Evolutionary conservation across 2,329 filamentous ascomycete genomes (phyloP).

Genomic region (Aspergillus ochraceoroseus): DNA sequence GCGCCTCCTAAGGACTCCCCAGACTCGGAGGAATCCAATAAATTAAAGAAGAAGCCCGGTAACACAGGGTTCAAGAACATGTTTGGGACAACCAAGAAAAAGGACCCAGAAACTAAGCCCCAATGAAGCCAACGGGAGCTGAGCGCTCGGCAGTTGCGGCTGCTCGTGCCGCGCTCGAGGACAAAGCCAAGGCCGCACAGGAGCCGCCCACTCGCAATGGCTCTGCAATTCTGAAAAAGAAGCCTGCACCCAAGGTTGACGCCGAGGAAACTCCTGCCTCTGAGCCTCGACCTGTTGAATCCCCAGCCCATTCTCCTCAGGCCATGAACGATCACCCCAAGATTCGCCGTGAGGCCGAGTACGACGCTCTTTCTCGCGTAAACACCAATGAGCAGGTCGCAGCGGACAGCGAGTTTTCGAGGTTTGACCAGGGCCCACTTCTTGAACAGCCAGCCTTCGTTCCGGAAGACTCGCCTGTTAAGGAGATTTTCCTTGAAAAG

Average conservation of each 20-base stretch:
- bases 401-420: constrained; percentile 52
- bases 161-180: constrained; percentile 42
- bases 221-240: constrained; percentile 32
- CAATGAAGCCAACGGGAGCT: constrained; percentile 33
- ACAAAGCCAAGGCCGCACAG: constrained; percentile 34
- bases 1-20: constrained; percentile 33
- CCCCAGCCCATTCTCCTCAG: constrained; percentile 17
- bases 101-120: constrained; percentile 25
- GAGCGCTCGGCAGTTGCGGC: constrained; percentile 40
- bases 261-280: constrained; percentile 11
- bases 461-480: constrained; percentile 50
- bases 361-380: constrained; percentile 57
- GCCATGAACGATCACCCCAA: constrained; percentile 30
- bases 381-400: constrained; percentile 48
- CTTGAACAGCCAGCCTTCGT: constrained; percentile 79
- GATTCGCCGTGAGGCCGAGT: constrained; percentile 48
- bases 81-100: constrained; percentile 42
- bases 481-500: constrained; percentile 18
- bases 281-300: constrained; percentile 27
- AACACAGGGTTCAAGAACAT: constrained; percentile 44
- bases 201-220: constrained; percentile 26
- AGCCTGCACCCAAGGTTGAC: constrained; percentile 25
- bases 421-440: constrained; percentile 85
- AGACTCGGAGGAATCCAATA: constrained; percentile 38
- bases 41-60: constrained; percentile 43